Base-by-base conservation (phyloP, 805 yeast species). In the Candida awuae region DNA sequence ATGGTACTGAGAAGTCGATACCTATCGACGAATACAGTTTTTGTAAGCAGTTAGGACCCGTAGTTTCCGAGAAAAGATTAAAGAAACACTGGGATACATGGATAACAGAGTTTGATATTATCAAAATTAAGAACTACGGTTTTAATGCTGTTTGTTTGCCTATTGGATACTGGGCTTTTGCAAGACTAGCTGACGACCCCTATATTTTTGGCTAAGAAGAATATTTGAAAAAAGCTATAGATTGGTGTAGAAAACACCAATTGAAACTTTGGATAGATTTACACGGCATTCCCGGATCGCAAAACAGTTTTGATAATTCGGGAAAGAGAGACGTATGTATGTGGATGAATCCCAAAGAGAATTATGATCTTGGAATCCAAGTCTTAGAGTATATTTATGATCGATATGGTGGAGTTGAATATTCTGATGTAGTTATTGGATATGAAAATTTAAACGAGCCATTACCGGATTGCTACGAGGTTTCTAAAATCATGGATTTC, bases 251-350 rank as follows among this genome's bases (percentile, higher is more conserved):
- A 17, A 63, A 65, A 29, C 58, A 77, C 48, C 78, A 68, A 13
- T 61, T 84, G 44, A 72, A 80, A 42, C 81, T 78, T 4, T 77
- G 84, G 80, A 61, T 84, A 37, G 94, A 84, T 53, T 59, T 84
- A 38, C 94, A 84, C 51, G 87, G 92, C 12, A 79, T 71, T 9
- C 92, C 94, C 6, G 92, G 90, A 1, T 79, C 88, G 1, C 94
- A 84, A 53, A 84, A 84, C 56, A 94, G 94, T 12, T 84, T 84
- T 64, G 90, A 84, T 52, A 84, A 84, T 51, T 77, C 85, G 7
- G 94, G 94, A 2, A 59, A 70, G 21, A 66, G 87, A 52, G 75
- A 67, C 37, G 52, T 56, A 14, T 48, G 66, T n/a, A 59, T 59
- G 4, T 73, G 77, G 77, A 63, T 62, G 38, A 20, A 29, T 3